Evolutionary conservation across 805 yeast species (phyloP).

Genomic region (Komagataella pseudopastoris): DNA sequence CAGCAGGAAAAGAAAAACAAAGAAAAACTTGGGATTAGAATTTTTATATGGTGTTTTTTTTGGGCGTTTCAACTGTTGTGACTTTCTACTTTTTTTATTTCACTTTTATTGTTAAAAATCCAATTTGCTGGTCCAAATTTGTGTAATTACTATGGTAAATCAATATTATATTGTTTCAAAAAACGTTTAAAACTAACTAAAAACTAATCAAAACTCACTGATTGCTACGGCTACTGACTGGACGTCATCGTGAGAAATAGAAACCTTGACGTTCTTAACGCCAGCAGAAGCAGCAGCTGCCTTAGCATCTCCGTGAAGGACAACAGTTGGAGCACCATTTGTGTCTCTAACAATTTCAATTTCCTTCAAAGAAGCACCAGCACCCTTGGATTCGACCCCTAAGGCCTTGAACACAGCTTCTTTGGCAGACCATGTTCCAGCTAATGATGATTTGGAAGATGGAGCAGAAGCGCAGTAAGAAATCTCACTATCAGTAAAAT

Average conservation of each 20-base stretch:
- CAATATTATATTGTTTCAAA: not conserved
- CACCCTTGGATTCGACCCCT: constrained; percentile 82
- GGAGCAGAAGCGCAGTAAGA: constrained; percentile 66
- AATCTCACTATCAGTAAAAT: constrained; percentile 76
- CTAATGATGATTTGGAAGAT: constrained; percentile 75
- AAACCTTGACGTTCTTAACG: constrained; percentile 60
- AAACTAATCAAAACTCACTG: constrained; percentile 27
- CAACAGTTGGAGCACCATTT: constrained; percentile 76
- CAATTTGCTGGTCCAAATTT: not conserved
- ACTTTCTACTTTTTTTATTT: not conserved
- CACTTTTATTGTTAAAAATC: not conserved
- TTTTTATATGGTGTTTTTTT: not conserved
- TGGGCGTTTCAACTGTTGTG: not conserved
- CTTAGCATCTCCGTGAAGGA: constrained; percentile 64
- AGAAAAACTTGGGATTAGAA: not conserved
- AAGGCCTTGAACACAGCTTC: constrained; percentile 97
- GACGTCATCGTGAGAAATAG: constrained; percentile 92
- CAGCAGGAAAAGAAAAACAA: not conserved
- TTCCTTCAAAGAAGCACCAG: constrained; percentile 86
- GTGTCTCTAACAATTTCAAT: constrained; percentile 71
- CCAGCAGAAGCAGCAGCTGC: constrained; percentile 61
- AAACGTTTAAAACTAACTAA: not conserved
- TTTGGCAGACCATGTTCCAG: constrained; percentile 99
- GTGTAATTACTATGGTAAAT: not conserved
- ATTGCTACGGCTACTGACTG: constrained; percentile 98